These are phyloP conservation scores for Russula ochroleuca DNA, from an alignment of 768 basidiomycete genomes.

Conservation along the genomic window DNA sequence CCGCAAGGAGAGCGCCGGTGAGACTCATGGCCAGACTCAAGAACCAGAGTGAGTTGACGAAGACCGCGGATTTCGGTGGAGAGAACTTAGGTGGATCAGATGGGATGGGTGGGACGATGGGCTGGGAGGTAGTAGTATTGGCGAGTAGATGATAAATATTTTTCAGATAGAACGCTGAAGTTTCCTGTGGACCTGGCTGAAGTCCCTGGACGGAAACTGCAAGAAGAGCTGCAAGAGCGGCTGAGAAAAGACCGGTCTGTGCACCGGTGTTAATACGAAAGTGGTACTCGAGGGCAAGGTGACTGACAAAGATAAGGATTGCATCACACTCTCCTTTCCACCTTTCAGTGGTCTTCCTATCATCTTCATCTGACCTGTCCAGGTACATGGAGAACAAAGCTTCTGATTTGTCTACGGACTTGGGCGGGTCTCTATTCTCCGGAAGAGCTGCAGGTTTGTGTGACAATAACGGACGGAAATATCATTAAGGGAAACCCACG, in stretches of 20 bases:
- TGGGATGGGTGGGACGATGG: neutral
- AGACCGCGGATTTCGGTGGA: slow-evolving; percentile 34
- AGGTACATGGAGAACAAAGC: slow-evolving; percentile 21
- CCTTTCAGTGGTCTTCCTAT: slow-evolving; percentile 10
- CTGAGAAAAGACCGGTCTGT: slow-evolving; percentile 25
- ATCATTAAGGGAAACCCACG: too few species aligned
- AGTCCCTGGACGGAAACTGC: slow-evolving; percentile 12
- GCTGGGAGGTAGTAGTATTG: neutral
- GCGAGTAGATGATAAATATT: slow-evolving; percentile 5
- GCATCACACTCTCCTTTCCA: slow-evolving; percentile 22
- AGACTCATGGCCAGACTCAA: slow-evolving; percentile 38
- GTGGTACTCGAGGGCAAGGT: neutral
- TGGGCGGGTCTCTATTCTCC: too few species aligned
- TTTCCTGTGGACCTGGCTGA: slow-evolving; percentile 9
- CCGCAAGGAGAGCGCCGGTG: slow-evolving; percentile 42
- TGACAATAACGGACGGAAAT: too few species aligned
- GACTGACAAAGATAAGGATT: slow-evolving; percentile 20
- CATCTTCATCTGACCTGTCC: slow-evolving; percentile 15
- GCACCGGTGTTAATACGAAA: neutral
- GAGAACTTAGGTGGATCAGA: slow-evolving; percentile 14
- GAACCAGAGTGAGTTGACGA: slow-evolving; percentile 44
- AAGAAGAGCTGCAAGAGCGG: slow-evolving; percentile 18
- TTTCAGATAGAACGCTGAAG: slow-evolving; percentile 2
- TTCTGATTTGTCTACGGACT: neutral
- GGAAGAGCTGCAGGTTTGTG: too few species aligned